Conservation (phyloP, 1,139 yeast genomes). For the Lodderomyces metapsilosis region DNA sequence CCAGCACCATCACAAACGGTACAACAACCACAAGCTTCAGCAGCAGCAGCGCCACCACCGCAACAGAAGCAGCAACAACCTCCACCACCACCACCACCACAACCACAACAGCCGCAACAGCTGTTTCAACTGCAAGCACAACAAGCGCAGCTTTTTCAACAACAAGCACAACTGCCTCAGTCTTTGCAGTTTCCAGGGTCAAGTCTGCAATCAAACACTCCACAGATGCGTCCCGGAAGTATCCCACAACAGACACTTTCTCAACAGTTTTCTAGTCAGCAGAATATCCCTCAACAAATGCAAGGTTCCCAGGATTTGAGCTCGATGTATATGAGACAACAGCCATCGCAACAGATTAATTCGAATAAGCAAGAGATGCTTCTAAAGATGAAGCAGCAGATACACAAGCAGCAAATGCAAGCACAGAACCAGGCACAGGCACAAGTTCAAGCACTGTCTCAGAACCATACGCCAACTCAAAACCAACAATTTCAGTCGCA, state of each 20-base stretch:
- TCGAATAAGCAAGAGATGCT: conserved; percentile 25
- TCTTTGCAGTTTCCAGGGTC: conserved; percentile 12
- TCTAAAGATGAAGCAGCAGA: conserved; percentile 19
- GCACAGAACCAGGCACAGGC: conserved; percentile 11
- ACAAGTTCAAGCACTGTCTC: conserved; percentile 6
- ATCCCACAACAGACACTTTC: not conserved
- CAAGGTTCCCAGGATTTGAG: conserved; percentile 15
- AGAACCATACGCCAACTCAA: conserved; percentile 1
- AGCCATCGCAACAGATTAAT: conserved; percentile 17
- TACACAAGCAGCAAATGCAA: conserved; percentile 20
- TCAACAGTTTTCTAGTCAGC: conserved; percentile 1
- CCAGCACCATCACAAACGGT: conserved; percentile 12
- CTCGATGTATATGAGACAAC: conserved; percentile 11
- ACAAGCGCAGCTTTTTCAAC: conserved; percentile 1
- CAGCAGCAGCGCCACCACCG: conserved; percentile 16
- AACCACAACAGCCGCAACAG: conserved; percentile 16
- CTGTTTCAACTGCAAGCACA: conserved; percentile 13
- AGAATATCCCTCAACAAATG: conserved; percentile 15
- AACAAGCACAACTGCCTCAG: conserved; percentile 11
- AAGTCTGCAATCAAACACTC: conserved; percentile 1
- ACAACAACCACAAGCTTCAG: no score
- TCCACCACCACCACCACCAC: conserved; percentile 14
- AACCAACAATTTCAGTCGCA: conserved; percentile 6
- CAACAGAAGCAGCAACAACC: conserved; percentile 10
- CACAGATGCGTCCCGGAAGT: conserved; percentile 1